Evolutionary conservation across 1,284 basidiomycete species (phyloP).

Genomic region (Moniliophthora roreri): DNA sequence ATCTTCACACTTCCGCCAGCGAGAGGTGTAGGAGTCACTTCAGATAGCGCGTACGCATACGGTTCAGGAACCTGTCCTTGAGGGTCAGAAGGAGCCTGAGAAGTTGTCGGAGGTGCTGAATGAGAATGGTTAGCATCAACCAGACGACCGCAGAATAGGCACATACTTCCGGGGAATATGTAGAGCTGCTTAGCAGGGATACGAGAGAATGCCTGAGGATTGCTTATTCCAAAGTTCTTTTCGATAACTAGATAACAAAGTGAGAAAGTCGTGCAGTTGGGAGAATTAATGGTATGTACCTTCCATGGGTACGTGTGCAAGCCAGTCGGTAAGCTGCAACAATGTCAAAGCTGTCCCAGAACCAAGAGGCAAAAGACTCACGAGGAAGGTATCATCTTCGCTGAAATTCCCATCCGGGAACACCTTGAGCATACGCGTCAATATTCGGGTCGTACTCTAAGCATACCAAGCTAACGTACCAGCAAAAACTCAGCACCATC

Average conservation of each 20-base stretch:
- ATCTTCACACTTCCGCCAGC: constrained; percentile 65
- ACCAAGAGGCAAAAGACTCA: constrained; percentile 22
- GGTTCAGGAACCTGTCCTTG: constrained; percentile 51
- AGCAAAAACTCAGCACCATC: constrained; percentile 71
- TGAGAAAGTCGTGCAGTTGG: not conserved
- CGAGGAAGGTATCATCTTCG: constrained; percentile 69
- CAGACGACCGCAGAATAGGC: constrained; percentile 8
- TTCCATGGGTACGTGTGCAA: constrained; percentile 56
- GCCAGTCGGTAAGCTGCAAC: constrained; percentile 59
- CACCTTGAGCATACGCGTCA: constrained; percentile 35
- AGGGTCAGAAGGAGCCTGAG: constrained; percentile 40
- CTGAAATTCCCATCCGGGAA: constrained; percentile 67
- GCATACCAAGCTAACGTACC: constrained; percentile 34
- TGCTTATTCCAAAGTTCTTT: constrained; percentile 63
- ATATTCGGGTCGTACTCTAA: no score
- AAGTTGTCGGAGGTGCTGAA: constrained; percentile 38
- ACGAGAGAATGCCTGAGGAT: constrained; percentile 52
- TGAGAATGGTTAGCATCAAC: constrained; percentile 15
- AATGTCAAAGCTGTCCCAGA: constrained; percentile 12
- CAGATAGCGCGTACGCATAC: constrained; percentile 55
- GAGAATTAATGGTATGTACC: constrained; percentile 22
- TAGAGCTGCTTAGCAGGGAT: constrained; percentile 62
- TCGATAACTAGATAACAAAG: constrained; percentile 53
- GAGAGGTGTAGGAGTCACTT: constrained; percentile 46
- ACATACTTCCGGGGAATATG: constrained; percentile 63